phyloP scores from a whole-genome alignment of 1,139 yeast species.

The Ogataea hybrid region DNA sequence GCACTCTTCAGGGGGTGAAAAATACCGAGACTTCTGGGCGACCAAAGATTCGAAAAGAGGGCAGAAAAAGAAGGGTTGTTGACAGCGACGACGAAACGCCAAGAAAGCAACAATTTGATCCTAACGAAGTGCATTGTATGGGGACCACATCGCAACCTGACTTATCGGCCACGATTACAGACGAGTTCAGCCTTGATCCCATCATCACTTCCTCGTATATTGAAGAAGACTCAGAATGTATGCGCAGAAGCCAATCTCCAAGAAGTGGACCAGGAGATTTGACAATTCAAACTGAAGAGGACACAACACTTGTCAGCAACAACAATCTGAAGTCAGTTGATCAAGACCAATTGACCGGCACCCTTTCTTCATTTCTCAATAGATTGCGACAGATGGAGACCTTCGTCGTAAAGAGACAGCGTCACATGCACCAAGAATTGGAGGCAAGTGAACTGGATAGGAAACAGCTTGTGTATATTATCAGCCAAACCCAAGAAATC shows the following conservation, averaged over 20 bases:
- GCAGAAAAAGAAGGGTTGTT: too few species aligned
- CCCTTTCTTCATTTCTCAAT: conserved; percentile 11
- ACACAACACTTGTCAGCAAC: conserved; percentile 8
- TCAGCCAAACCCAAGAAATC: conserved; percentile 10
- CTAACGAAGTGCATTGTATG: background rate
- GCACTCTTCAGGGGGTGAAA: too few species aligned
- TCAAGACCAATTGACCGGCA: background rate
- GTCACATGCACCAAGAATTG: conserved; percentile 10
- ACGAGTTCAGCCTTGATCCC: conserved; percentile 5
- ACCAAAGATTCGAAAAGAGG: too few species aligned
- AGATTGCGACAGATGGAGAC: conserved; percentile 15
- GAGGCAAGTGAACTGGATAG: conserved; percentile 12
- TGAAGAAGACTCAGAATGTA: background rate
- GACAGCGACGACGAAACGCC: too few species aligned
- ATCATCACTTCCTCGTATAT: conserved; percentile 4
- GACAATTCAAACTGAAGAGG: conserved; percentile 1
- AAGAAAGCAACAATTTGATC: background rate
- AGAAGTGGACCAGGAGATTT: background rate
- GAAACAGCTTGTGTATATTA: conserved; percentile 12
- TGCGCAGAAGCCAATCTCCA: background rate
- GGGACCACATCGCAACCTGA: conserved; percentile 2
- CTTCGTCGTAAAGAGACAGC: conserved; percentile 11
- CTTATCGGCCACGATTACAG: background rate
- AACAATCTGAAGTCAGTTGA: background rate
- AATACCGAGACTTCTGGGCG: too few species aligned